Evolutionary conservation across 1,284 basidiomycete species (phyloP), one percentile per base, ranked within the genome.

Genomic region (Heterobasidion occidentale): DNA sequence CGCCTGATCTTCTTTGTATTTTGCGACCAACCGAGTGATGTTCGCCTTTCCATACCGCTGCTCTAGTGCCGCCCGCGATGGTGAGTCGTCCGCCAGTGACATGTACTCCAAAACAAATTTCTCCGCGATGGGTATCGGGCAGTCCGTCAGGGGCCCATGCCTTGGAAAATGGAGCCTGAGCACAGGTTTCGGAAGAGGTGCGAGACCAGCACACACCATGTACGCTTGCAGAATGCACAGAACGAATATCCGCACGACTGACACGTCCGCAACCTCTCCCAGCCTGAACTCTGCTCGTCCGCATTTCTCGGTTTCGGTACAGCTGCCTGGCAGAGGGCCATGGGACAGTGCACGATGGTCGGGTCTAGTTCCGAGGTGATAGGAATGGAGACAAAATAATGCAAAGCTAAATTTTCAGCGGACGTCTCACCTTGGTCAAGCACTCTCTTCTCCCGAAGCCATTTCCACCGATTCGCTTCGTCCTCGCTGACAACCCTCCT

Each of bases 61-160:
- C 67, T 92, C 88, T 55, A 91, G 69, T 9, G 58, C 59, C 36
- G 59, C 61, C 34, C 83, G 79, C 61, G 72, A 73, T 2, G 65
- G 58, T 3, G 83, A 84, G 17, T 69, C 72, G 45, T 81, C 79
- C 2, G 72, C 69, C 9, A 79, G 71, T 2, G 71, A 75, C 57
- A 88, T 70, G 64, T 92, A 92, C 58, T 84, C 77, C 46, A 75
- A 61, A 6, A 90, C 77, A 55, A 91, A 68, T 48, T 77, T 74
- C 62, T 83, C 81, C 14, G 82, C 80, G 33, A 81, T 70, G 14
- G 81, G 78, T 14, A 88, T 78, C 3, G 81, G 78, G 60, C 90
- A 92, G 15, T 76, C 70, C 9, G 79, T 77, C 46, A 84, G 74
- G 1, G 86, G 80, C 1, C 90, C 90, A 67, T 92, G 90, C 88